Evolutionary conservation across 176 grass and related monocot species (phyloP).

Genomic region (Juncus effusus): DNA sequence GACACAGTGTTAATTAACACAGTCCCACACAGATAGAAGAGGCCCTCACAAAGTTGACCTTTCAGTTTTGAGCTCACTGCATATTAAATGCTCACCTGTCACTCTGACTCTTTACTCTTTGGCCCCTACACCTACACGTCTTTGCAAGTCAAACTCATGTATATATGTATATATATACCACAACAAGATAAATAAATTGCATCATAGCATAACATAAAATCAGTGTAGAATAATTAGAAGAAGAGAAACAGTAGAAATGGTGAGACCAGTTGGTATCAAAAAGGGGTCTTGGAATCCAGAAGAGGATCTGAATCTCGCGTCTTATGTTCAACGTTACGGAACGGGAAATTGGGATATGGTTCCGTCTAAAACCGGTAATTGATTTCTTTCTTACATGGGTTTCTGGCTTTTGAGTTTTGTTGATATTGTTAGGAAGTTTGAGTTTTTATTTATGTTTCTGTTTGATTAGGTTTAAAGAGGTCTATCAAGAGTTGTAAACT

Average conservation of each 20-base stretch:
- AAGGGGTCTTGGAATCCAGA: conserved; percentile 12
- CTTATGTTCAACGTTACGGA: conserved; percentile 14
- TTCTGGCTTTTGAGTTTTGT: not conserved
- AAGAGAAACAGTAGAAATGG: not conserved
- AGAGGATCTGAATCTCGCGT: conserved; percentile 17
- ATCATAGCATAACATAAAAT: not conserved
- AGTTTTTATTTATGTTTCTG: not conserved
- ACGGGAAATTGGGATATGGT: conserved; percentile 16
- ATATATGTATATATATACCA: conserved; percentile 15
- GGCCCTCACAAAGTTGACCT: conserved; percentile 14
- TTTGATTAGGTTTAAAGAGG: conserved; percentile 17
- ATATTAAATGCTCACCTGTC: conserved; percentile 18
- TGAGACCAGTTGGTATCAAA: conserved; percentile 6
- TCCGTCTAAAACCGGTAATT: conserved; percentile 5
- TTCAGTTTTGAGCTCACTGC: not conserved
- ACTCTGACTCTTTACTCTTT: conserved; percentile 12
- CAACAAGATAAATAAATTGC: not conserved
- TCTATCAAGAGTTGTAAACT: conserved; percentile 19
- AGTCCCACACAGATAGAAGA: too few relatives aligned
- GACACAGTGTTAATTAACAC: not conserved
- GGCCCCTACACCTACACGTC: not conserved
- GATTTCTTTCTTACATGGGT: not conserved
- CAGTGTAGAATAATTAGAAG: not conserved
- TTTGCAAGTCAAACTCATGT: not conserved
- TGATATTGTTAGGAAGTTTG: not conserved